Evolutionary conservation across 768 basidiomycete species (phyloP).

Genomic region (Dioszegia crocea): DNA sequence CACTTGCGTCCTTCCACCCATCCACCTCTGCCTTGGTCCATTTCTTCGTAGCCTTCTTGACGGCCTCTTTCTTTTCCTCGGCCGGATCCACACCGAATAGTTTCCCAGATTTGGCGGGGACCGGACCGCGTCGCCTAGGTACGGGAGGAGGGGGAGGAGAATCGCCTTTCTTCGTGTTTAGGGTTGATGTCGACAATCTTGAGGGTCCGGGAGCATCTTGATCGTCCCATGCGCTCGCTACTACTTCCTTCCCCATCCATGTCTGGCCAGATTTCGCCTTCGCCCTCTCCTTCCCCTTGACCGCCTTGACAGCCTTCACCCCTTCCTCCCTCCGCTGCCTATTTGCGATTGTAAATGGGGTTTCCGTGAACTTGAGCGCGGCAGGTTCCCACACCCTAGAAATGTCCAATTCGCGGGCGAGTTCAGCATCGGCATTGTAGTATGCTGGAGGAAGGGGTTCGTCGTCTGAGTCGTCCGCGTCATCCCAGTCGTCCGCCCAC

Average conservation of each 20-base stretch:
- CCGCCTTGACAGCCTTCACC: not conserved
- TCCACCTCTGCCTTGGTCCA: constrained; percentile 4
- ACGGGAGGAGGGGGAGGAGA: not conserved
- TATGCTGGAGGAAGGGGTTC: not conserved
- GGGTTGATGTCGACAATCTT: not conserved
- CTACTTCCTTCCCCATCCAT: no score
- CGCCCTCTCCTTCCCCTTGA: not conserved
- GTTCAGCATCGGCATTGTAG: constrained; percentile 9
- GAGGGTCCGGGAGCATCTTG: not conserved
- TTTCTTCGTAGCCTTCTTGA: not conserved
- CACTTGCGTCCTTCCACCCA: constrained; percentile 3
- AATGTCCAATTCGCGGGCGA: constrained; percentile 12
- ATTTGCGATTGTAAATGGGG: constrained; percentile 23
- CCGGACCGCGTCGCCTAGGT: not conserved
- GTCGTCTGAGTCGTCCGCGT: not conserved
- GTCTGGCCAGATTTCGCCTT: not conserved
- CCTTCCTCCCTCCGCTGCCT: not conserved
- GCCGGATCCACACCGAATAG: not conserved
- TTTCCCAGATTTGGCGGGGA: not conserved
- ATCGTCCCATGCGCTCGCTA: no score
- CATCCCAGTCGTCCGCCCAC: constrained; percentile 3
- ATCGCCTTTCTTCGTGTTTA: not conserved
- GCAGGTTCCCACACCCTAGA: constrained; percentile 9
- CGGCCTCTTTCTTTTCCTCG: not conserved
- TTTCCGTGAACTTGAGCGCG: constrained; percentile 9